Evolutionary conservation across 148 eudicot species (phyloP), one percentile per base, ranked within the genome.

Genomic region (Rhododendron molle): DNA sequence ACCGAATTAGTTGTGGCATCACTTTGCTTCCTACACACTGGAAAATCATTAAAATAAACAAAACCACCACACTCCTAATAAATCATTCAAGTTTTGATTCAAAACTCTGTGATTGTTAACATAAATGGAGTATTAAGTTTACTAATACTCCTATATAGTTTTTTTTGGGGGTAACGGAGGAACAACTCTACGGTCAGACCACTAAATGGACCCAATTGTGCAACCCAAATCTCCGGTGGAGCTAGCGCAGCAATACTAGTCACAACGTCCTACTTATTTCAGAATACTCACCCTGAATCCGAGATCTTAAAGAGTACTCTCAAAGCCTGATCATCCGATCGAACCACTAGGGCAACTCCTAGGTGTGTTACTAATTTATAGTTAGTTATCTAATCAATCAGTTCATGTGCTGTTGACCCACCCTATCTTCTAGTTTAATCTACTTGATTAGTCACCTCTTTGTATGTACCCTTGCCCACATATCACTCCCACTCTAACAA

Each of bases 361-460:
- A 0, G 7, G 7, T 7, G 1, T 40, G 44, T 40, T 40, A 40
- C 7, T 40, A 40, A 40, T 56, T 16, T 56, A 65, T 23, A n/a
- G 62, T 85, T 76, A 85, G 40, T 28, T 62, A 85, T 46, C 82
- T 44, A 80, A 85, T 85, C 86, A 78, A 44, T 78, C 83, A 62
- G 74, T 78, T 78, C 74, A 79, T 85, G 81, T 80, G 82, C 82
- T 67, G 83, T 85, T 78, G 86, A 85, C 86, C 86, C 86, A 78
- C 38, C 86, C 44, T 20, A 10, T 77, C 49, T 62, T 85, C 76
- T 46, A 78, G 62, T 85, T 62, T 46, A 71, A 44, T 44, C 40
- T 62, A 60, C 38, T n/a, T 52, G 44, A 16, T 23, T 49, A 84
- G 79, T 72, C 62, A 56, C 47, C 36, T 67, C 38, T 30, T 49